phyloP scores from a whole-genome alignment of 2,329 filamentous ascomycete species.

The Xylaria sp. region DNA sequence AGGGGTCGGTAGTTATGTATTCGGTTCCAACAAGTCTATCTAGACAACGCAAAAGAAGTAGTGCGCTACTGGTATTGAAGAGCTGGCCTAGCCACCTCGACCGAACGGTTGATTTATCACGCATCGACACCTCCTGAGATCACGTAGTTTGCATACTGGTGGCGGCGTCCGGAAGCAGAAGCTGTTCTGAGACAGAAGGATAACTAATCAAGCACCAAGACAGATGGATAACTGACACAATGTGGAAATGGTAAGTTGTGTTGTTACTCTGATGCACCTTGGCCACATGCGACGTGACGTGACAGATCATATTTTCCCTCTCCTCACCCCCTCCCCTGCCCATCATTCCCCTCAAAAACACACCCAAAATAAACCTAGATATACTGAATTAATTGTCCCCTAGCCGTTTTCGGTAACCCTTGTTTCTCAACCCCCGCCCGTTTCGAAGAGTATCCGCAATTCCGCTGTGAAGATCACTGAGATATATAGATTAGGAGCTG shows the following conservation, averaged over 20 bases:
- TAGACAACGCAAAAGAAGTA: not conserved
- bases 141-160: not conserved
- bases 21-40: slow-evolving; percentile 1
- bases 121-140: not conserved
- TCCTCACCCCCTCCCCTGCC: not conserved
- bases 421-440: not conserved
- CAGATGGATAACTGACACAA: not conserved
- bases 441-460: too few relatives aligned
- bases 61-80: not conserved
- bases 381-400: not conserved
- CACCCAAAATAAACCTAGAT: not conserved
- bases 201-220: slow-evolving; percentile 1
- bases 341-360: not conserved
- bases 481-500: not conserved
- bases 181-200: not conserved
- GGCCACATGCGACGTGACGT: slow-evolving; percentile 13
- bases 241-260: not conserved
- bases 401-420: slow-evolving; percentile 12
- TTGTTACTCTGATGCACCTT: slow-evolving; percentile 11
- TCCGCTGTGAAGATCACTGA: not conserved
- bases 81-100: not conserved
- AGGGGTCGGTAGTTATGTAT: slow-evolving; percentile 5
- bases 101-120: not conserved
- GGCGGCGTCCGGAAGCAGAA: not conserved
- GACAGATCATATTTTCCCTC: slow-evolving; percentile 14